A percentile compares a stretch with the other conserved stretches of the same genome.
Evolutionary conservation across 257 asterid species (phyloP).

Genomic region (Fraxinus anomala): DNA sequence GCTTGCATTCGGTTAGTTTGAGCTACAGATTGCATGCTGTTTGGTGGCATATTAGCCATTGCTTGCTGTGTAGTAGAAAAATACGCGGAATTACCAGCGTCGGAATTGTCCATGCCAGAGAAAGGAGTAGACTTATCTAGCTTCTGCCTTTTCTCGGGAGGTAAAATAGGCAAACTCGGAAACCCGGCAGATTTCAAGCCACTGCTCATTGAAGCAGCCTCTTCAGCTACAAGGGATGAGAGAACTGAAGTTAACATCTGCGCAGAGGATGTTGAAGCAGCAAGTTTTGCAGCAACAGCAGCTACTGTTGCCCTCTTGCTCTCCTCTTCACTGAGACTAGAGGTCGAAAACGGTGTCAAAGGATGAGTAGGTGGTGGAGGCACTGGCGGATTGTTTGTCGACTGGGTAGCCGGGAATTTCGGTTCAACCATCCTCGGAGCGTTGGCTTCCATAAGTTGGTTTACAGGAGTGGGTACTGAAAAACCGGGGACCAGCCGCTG

Average conservation of each 20-base stretch:
- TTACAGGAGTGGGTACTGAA: slow-evolving; percentile 28
- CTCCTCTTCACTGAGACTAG: slow-evolving; percentile 62
- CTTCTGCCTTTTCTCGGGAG: slow-evolving; percentile 68
- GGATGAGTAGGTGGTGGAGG: slow-evolving; percentile 43
- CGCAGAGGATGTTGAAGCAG: slow-evolving; percentile 88
- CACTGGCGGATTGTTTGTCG: slow-evolving; percentile 32
- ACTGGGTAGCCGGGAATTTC: slow-evolving; percentile 38
- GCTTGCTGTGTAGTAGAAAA: slow-evolving; percentile 48
- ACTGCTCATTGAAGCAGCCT: slow-evolving; percentile 72
- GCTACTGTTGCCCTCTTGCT: slow-evolving; percentile 85
- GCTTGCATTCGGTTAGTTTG: slow-evolving; percentile 40
- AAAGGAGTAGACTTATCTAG: slow-evolving; percentile 50
- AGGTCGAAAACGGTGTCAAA: slow-evolving; percentile 36
- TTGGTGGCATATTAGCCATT: slow-evolving; percentile 45
- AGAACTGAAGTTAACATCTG: slow-evolving; percentile 89
- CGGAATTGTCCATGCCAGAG: slow-evolving; percentile 47
- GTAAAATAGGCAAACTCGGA: slow-evolving; percentile 40
- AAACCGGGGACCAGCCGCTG: slow-evolving; percentile 51
- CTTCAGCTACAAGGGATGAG: slow-evolving; percentile 91
- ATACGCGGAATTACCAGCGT: slow-evolving; percentile 49
- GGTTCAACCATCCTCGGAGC: slow-evolving; percentile 31
- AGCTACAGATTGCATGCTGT: slow-evolving; percentile 39
- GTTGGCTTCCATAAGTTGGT: slow-evolving; percentile 32
- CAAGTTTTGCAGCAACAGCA: slow-evolving; percentile 88
- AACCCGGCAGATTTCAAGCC: slow-evolving; percentile 46